A percentile compares a stretch with the other conserved stretches of the same genome.
phyloP scores from a whole-genome alignment of 2,329 filamentous ascomycete species.

The Microcyclospora tardicrescens region DNA sequence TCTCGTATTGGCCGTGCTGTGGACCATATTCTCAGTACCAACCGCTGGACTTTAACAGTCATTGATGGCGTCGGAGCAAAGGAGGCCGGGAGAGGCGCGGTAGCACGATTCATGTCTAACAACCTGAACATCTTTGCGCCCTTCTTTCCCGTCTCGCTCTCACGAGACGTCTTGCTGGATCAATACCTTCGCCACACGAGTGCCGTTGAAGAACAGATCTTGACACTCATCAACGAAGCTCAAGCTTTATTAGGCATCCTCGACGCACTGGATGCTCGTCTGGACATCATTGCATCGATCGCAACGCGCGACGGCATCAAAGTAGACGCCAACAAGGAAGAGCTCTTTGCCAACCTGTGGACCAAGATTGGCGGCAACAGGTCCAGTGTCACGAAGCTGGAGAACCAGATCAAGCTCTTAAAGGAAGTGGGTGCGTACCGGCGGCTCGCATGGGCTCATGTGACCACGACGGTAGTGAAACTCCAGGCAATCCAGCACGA shows the following conservation, averaged over 20 bases:
- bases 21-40: constrained; percentile 61
- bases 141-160: constrained; percentile 48
- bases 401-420: constrained; percentile 52
- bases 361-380: constrained; percentile 60
- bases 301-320: constrained; percentile 50
- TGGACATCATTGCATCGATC: constrained; percentile 57
- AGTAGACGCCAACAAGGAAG: constrained; percentile 46
- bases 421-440: constrained; percentile 54
- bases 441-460: constrained; percentile 51
- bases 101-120: constrained; percentile 30
- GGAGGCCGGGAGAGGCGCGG: constrained; percentile 26
- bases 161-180: constrained; percentile 52
- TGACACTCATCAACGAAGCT: constrained; percentile 54
- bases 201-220: constrained; percentile 57
- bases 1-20: constrained; percentile 60
- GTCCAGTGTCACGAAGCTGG: constrained; percentile 45
- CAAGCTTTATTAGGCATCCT: constrained; percentile 54
- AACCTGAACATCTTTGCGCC: constrained; percentile 40
- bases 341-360: constrained; percentile 59
- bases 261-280: constrained; percentile 53
- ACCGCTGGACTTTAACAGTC: constrained; percentile 59
- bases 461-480: constrained; percentile 58
- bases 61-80: constrained; percentile 47
- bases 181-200: constrained; percentile 63
- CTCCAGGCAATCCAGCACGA: constrained; percentile 59